phyloP scores from a whole-genome alignment of 2,329 filamentous ascomycete species.

The Phialemoniopsis sp. region DNA sequence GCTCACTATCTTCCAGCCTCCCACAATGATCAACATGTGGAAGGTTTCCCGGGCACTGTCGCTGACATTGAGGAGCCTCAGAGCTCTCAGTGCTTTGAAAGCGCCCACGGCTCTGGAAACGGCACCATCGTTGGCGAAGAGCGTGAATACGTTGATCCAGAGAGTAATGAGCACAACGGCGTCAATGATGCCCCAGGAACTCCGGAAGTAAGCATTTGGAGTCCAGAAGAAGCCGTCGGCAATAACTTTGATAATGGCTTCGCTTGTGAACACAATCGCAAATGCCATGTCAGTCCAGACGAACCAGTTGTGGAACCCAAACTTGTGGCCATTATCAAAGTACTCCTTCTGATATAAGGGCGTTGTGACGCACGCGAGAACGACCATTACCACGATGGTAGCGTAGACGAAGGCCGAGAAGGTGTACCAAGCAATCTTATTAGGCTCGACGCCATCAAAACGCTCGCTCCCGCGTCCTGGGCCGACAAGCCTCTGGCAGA shows the following conservation, averaged over 20 bases:
- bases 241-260: conserved; percentile 87
- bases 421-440: conserved; percentile 84
- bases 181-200: conserved; percentile 96
- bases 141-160: conserved; percentile 89
- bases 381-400: conserved; percentile 95
- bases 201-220: conserved; percentile 93
- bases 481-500: conserved; percentile 88
- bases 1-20: conserved; percentile 89
- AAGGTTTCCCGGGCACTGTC: conserved; percentile 95
- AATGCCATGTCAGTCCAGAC: conserved; percentile 92
- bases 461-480: conserved; percentile 83
- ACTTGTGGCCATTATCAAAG: conserved; percentile 54
- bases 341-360: conserved; percentile 91
- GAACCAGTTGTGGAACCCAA: conserved; percentile 78
- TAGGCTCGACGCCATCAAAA: conserved; percentile 85
- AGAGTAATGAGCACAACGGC: conserved; percentile 86
- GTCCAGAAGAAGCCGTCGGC: conserved; percentile 96
- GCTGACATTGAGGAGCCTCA: conserved; percentile 90
- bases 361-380: conserved; percentile 90
- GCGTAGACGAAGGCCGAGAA: conserved; percentile 94
- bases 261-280: conserved; percentile 77
- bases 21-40: conserved; percentile 90
- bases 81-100: conserved; percentile 91
- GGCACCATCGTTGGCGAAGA: conserved; percentile 75
- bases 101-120: conserved; percentile 90